A percentile compares a stretch with the other conserved stretches of the same genome.
These are phyloP conservation scores for Colletotrichum trifolii DNA, from an alignment of 2,329 filamentous ascomycete species.

Conservation along the genomic window DNA sequence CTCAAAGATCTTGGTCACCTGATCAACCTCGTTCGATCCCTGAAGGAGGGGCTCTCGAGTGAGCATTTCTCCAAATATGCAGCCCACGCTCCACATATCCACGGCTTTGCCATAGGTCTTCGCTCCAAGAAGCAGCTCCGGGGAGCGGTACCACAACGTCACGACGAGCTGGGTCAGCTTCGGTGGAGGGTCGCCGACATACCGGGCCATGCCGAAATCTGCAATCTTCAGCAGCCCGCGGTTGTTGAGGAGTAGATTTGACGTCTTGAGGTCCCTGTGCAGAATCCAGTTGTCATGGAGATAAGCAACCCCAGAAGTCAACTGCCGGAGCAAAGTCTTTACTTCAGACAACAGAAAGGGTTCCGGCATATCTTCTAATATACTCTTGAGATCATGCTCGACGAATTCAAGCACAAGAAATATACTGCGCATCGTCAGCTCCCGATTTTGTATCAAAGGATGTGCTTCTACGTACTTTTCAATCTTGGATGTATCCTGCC, in stretches of 20 bases:
- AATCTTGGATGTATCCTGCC: constrained; percentile 65
- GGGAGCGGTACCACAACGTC: constrained; percentile 95
- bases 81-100: constrained; percentile 97
- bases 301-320: constrained; percentile 83
- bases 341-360: constrained; percentile 93
- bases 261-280: constrained; percentile 93
- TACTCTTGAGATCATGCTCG: constrained; percentile 94
- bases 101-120: constrained; percentile 79
- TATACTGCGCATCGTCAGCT: constrained; percentile 65
- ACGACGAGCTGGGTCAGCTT: constrained; percentile 93
- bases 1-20: constrained; percentile 87
- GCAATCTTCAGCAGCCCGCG: constrained; percentile 94
- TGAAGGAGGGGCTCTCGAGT: constrained; percentile 85
- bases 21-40: constrained; percentile 92
- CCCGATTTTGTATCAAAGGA: no score
- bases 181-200: constrained; percentile 80
- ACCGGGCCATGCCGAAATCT: constrained; percentile 97
- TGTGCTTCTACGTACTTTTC: constrained; percentile 57
- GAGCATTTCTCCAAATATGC: constrained; percentile 93
- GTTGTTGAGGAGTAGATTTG: constrained; percentile 94
- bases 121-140: constrained; percentile 87
- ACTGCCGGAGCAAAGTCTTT: constrained; percentile 88
- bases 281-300: constrained; percentile 92
- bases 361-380: constrained; percentile 94
- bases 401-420: constrained; percentile 97